Base-by-base conservation (phyloP, 805 yeast genomes). In the Saccharomyces jurei region DNA sequence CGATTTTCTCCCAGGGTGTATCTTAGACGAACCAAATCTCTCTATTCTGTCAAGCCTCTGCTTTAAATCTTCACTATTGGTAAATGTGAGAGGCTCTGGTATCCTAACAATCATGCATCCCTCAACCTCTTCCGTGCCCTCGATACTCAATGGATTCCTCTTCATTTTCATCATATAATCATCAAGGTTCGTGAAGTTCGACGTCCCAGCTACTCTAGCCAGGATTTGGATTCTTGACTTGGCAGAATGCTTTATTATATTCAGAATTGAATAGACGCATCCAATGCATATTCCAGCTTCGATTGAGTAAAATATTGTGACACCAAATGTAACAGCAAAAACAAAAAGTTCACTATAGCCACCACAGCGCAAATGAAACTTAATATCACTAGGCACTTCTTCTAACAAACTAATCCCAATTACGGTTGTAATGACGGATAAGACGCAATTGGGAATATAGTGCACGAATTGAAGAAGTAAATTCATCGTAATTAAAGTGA, bases 271-370 rank as follows among this genome's bases (percentile, higher is more conserved):
- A 60, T 89, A 87, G 0, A 81, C 81, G 50, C 88, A 82, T 0
- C 99, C 98, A n/a, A 89, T 79, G 2, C 86, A 82, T 50, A 94
- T 89, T 1, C 99, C 98, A 14, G 86, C 83, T 68, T 92, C 96
- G 66, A 91, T 83, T 0, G 97, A 89, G 67, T 79, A 84, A 60
- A 83, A 79, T 25, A 87, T 65, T 0, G 96, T 85, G 1, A 83
- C 77, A 1, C 77, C 46, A 6, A 87, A 73, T 0, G 94, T 87
- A n/a, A 86, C 74, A 14, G 74, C 70, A 61, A 88, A 82, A 0
- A 91, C 84, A 5, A 81, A 66, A 3, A 92, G 66, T 63, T 92
- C 99, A 63, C 82, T 81, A 70, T 81, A 87, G 0, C 97, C 97
- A 25, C 77, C 74, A 5, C 91, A 81, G 52, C 73, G 71, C 75